Base-by-base conservation (phyloP, 805 yeast species). In the Cyberlindnera euphorbiiphila region DNA sequence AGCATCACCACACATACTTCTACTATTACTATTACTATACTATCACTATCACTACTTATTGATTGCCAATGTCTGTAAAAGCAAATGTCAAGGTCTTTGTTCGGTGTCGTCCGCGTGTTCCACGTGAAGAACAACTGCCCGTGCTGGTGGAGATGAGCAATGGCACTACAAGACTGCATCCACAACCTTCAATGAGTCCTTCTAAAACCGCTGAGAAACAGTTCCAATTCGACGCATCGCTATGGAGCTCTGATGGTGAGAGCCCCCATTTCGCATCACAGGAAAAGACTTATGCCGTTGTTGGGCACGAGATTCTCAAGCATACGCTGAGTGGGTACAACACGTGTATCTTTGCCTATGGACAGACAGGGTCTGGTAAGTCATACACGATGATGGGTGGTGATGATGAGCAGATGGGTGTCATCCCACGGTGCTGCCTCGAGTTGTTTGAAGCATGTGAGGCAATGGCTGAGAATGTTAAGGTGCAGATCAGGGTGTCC, bases 311-410 rank as follows among this genome's bases (percentile, higher is more conserved):
- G 28, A 64, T 81, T 40, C 60, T 85, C 7, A 68, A 72, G 19
- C 86, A 78, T 64, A 68, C 85, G 4, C 56, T 83, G 35, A 74
- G 72, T 45, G 95, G 95, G 0, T 78, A 70, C 56, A 80, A 82
- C 46, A 81, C 84, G 2, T 81, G 86, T 53, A 77, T 82, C 1
- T 76, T 81, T 57, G 87, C 88, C 1, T 81, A 82, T 50, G 89
- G 88, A 5, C 95, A 86, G 56, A 86, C 95, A 0, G 89, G 85
- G 2, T 72, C 93, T 0, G 95, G 95, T 1, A 85, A 85, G 53
- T 78, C 94, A 0, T 80, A 74, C 59, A 86, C 95, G 1, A 85
- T 85, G 93, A 74, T 85, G 62, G 84, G 85, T 1, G 55, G 53
- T 4, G 63, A 69, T 3, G 74, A 73, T 4, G 89, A 54, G 5